Conservation (phyloP, 2,329 filamentous ascomycete species). For the Aspergillus sp. region DNA sequence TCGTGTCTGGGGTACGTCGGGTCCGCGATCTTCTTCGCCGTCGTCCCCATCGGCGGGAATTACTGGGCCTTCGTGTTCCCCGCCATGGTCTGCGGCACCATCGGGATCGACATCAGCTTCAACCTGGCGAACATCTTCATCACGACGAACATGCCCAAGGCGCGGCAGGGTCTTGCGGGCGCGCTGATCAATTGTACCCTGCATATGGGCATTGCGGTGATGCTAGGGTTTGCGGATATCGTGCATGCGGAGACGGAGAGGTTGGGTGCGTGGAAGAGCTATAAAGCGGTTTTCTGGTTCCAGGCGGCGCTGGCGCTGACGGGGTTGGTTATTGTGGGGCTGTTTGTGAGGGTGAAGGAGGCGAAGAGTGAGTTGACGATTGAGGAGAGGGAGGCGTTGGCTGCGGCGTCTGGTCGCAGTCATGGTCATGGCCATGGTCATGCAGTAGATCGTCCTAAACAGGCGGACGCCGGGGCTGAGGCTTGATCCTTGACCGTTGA, state of each 20-base stretch:
- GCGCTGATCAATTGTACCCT: constrained; percentile 69
- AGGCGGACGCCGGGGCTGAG: no score
- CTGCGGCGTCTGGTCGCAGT: background rate
- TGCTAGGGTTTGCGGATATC: constrained; percentile 70
- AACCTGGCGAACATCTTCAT: constrained; percentile 76
- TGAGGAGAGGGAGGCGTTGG: constrained; percentile 50
- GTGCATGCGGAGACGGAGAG: constrained; percentile 49
- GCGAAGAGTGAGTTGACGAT: constrained; percentile 59
- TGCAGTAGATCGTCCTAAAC: no score
- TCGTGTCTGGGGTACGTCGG: constrained; percentile 61
- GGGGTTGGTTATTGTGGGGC: constrained; percentile 53
- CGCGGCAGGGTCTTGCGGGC: constrained; percentile 69
- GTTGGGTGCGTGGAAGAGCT: constrained; percentile 52
- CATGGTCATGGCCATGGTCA: no score
- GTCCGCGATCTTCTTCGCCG: constrained; percentile 61
- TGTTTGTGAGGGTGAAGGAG: constrained; percentile 55
- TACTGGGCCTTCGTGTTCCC: constrained; percentile 78
- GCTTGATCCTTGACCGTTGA: no score
- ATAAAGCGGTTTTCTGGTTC: constrained; percentile 66
- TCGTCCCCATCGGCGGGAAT: constrained; percentile 56
- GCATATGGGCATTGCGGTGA: constrained; percentile 70
- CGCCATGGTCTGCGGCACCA: constrained; percentile 59
- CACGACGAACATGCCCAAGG: constrained; percentile 66
- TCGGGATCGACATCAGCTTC: constrained; percentile 74
- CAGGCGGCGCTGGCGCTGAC: constrained; percentile 56